Percentiles rank a stretch among this genome's conserved stretches.
phyloP scores from a whole-genome alignment of 2,329 filamentous ascomycete species.

The Domatiomyces catenatus region DNA sequence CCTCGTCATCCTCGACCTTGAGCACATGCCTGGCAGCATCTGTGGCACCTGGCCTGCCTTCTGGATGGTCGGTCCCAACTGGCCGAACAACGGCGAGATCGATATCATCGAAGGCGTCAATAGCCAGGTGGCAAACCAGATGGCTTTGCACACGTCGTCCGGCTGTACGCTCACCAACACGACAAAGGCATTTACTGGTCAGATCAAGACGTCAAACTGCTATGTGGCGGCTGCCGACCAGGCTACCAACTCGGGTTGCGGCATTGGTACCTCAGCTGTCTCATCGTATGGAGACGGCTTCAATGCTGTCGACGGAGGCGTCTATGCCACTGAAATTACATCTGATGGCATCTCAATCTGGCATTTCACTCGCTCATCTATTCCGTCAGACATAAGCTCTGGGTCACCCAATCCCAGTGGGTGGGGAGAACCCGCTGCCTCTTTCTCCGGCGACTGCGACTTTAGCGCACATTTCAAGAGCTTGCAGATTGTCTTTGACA shows the following conservation, averaged over 20 bases:
- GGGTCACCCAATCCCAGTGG: constrained; percentile 46
- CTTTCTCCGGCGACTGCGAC: constrained; percentile 56
- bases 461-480: constrained; percentile 54
- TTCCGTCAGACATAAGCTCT: constrained; percentile 48
- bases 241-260: constrained; percentile 42
- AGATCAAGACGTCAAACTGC: constrained; percentile 41
- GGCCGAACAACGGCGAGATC: constrained; percentile 59
- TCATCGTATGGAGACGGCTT: constrained; percentile 52
- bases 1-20: constrained; percentile 55
- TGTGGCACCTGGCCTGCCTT: constrained; percentile 62
- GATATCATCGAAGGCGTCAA: constrained; percentile 72
- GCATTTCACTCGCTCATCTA: constrained; percentile 58
- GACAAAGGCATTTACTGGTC: constrained; percentile 31
- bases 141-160: constrained; percentile 52
- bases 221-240: constrained; percentile 33
- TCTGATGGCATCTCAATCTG: constrained; percentile 56
- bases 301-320: constrained; percentile 52
- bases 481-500: constrained; percentile 67
- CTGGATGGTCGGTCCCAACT: constrained; percentile 48
- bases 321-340: constrained; percentile 68
- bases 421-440: constrained; percentile 57
- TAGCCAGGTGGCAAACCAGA: constrained; percentile 39
- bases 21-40: constrained; percentile 55
- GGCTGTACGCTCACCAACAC: constrained; percentile 43
- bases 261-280: constrained; percentile 36